Evolutionary conservation across 345 rosid genomes (phyloP), one percentile per base, ranked within the genome.

Genomic region (Capsella bursapastoris): DNA sequence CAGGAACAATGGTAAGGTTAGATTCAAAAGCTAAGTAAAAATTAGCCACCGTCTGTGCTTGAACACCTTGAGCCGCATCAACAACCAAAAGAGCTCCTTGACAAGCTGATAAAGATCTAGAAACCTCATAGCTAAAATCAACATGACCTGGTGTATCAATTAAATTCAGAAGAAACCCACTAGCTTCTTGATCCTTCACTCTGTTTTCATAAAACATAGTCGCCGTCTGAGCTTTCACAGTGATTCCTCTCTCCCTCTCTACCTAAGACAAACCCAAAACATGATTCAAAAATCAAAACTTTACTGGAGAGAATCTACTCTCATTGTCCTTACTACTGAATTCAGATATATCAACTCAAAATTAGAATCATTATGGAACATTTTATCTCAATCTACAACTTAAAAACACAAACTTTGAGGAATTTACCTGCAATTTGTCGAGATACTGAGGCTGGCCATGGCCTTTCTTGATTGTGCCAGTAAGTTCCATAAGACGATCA

Each of bases 51-150:
- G 99, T 95, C 71, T 95, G 99, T 1, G 99, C 99, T 79, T 95
- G 99, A 63, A 95, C 97, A 5, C 99, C 99, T 83, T 95, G 97
- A 62, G 97, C 99, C 15, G 97, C 97, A 85, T 95, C 97, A 69
- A 95, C 97, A 29, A 95, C 96, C 81, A 95, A 84, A 76, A 95
- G 97, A 18, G 88, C 97, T 67, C 99, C 99, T 72, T 95, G 97
- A 83, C 99, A 95, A 77, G 99, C 99, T 16, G 97, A 97, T 65
- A 95, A 85, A 3, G 99, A 95, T 82, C 99, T 89, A 13, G 99
- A 95, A 27, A 95, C 99, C 80, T 92, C 99, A 68, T 95, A 95
- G 80, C 97, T 95, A 74, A 92, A 95, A 76, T 95, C 99, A 7
- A 95, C 99, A 82, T 95, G 99, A 68, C 97, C 99, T 9, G 99